Evolutionary conservation across 768 basidiomycete genomes (phyloP), one percentile per base, ranked within the genome.

Genomic region (Termitomyces sp.): DNA sequence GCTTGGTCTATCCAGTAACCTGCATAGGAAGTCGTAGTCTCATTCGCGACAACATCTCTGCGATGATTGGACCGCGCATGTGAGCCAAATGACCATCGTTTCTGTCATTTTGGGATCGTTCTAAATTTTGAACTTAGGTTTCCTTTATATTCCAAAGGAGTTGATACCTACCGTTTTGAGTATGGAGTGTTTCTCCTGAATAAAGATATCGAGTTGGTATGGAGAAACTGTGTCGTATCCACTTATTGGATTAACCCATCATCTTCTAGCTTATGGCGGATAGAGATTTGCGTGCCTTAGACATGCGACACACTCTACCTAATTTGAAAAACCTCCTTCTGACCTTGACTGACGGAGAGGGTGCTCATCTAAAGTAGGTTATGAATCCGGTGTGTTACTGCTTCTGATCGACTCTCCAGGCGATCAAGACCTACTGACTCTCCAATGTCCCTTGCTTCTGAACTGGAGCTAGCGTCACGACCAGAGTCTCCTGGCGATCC

Each of bases 101-200:
- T 5, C 20, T 57, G 27, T 47, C 42, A 46, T 24, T 45, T 36
- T 40, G 30, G 39, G 34, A 5, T n/a, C 39, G 52, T 57, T 46
- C 47, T 61, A 12, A 59, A 32, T 56, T 57, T 47, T 16, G 8
- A 43, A 48, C 58, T 53, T 53, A 97, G 95, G 82, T 99, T 98
- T 71, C 97, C 97, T 18, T 75, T 99, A 32, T 99, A 93, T 71
- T 88, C 92, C 1, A 91, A 85, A 74, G 95, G 95, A 5, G 95
- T 98, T 57, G 97, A 98, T 69, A 90, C 89, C 43, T 98, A 98
- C 73, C 82, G 97, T 26, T 99, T 96, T 67, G 96, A 98, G 71
- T 99, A 98, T 75, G 97, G 88, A 4, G 96, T 98, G 4, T 98
- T 95, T 71, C 74, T 99, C 42, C 78, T 98, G 33, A 99, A 99